phyloP scores from a whole-genome alignment of 495 filamentous ascomycete genomes.

The Tetracladium setigerum region DNA sequence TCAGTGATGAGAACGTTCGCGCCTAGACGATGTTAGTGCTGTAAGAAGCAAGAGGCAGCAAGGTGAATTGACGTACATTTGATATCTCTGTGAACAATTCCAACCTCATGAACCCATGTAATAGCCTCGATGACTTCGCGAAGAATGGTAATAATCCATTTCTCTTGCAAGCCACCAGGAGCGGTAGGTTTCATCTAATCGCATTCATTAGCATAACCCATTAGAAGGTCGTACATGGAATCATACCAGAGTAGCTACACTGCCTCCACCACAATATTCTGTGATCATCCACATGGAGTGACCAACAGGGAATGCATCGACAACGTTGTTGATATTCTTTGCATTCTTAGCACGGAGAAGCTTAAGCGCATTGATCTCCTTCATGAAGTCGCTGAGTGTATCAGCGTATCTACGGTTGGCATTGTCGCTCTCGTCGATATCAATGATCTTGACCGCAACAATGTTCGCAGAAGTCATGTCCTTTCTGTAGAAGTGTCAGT shows the following conservation, averaged over 20 bases:
- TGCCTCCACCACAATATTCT: slow-evolving; percentile 92
- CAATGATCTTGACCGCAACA: slow-evolving; percentile 92
- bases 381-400: slow-evolving; percentile 76
- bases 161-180: slow-evolving; percentile 73
- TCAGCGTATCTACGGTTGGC: slow-evolving; percentile 66
- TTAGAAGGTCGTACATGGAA: not conserved
- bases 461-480: slow-evolving; percentile 49
- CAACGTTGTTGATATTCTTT: slow-evolving; percentile 83
- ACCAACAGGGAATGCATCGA: slow-evolving; percentile 80
- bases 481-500: slow-evolving; percentile 29
- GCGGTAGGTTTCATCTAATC: slow-evolving; percentile 45
- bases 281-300: slow-evolving; percentile 91
- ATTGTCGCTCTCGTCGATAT: slow-evolving; percentile 82
- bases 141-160: slow-evolving; percentile 82
- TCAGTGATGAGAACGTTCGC: slow-evolving; percentile 90
- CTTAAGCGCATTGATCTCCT: slow-evolving; percentile 82
- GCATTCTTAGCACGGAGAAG: slow-evolving; percentile 77
- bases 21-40: slow-evolving; percentile 34
- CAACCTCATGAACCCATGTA: slow-evolving; percentile 80
- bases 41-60: not conserved
- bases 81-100: slow-evolving; percentile 93
- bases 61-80: slow-evolving; percentile 52
- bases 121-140: slow-evolving; percentile 81
- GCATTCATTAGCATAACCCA: not conserved
- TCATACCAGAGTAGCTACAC: slow-evolving; percentile 78